These are phyloP conservation scores for Wickerhamomyces silvicola DNA, from an alignment of 805 yeast genomes.

Conservation along the genomic window DNA sequence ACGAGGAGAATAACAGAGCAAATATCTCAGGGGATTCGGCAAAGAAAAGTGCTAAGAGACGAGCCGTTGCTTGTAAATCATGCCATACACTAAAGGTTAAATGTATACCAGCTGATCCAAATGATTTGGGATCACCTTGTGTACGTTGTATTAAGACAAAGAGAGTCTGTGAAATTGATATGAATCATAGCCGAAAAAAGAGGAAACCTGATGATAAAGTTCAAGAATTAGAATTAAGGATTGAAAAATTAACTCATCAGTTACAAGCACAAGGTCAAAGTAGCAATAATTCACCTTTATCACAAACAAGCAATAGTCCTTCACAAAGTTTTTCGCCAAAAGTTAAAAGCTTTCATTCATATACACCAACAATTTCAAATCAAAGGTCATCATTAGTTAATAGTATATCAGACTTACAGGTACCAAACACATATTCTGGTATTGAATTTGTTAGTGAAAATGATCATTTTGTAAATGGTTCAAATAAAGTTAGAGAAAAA, in stretches of 20 bases:
- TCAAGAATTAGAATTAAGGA: slow-evolving; percentile 26
- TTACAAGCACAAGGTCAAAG: slow-evolving; percentile 3
- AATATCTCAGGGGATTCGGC: no score
- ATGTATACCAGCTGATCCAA: slow-evolving; percentile 64
- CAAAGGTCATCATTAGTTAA: slow-evolving; percentile 5
- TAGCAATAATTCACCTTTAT: slow-evolving; percentile 2
- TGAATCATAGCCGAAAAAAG: slow-evolving; percentile 49
- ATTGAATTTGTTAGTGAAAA: slow-evolving; percentile 6
- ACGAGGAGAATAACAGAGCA: no score
- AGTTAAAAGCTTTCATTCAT: background rate
- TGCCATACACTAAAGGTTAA: slow-evolving; percentile 82
- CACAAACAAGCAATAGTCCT: slow-evolving; percentile 5
- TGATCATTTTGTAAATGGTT: slow-evolving; percentile 2
- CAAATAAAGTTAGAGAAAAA: slow-evolving; percentile 14
- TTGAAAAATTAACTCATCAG: slow-evolving; percentile 19
- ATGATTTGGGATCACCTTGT: slow-evolving; percentile 61
- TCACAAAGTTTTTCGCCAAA: background rate
- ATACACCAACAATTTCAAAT: slow-evolving; percentile 2
- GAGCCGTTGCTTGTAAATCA: slow-evolving; percentile 56
- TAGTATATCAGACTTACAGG: no score
- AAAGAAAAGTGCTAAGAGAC: no score
- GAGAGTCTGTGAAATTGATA: slow-evolving; percentile 61
- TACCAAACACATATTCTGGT: background rate
- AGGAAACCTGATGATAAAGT: slow-evolving; percentile 26
- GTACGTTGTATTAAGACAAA: slow-evolving; percentile 62